These are phyloP conservation scores for Kwoniella mangroviensis DNA, from an alignment of 768 basidiomycete species.

Conservation along the genomic window DNA sequence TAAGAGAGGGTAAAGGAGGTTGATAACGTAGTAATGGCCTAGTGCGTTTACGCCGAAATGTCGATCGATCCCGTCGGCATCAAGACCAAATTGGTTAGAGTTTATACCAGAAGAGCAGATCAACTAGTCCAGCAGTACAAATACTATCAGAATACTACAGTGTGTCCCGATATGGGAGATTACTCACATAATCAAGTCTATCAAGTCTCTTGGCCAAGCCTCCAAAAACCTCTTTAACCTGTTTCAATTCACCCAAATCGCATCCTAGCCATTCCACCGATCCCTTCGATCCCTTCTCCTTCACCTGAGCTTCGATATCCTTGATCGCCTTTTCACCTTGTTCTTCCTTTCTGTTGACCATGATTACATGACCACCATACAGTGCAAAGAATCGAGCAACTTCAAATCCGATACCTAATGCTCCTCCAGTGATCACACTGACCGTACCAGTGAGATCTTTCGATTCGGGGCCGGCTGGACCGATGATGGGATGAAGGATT, in stretches of 20 bases:
- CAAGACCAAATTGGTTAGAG: constrained; percentile 45
- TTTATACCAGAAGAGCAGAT: constrained; percentile 50
- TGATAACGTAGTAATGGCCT: constrained; percentile 61
- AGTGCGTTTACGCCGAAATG: constrained; percentile 58
- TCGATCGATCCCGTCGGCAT: constrained; percentile 45
- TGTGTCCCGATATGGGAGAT: background rate
- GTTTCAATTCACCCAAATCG: constrained; percentile 47
- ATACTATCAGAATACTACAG: background rate
- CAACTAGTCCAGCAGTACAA: constrained; percentile 25
- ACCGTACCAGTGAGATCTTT: constrained; percentile 44
- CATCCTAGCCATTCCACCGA: constrained; percentile 47
- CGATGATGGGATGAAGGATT: constrained; percentile 50
- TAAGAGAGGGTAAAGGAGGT: constrained; percentile 60
- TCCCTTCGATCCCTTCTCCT: constrained; percentile 37
- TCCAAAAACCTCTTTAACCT: constrained; percentile 50
- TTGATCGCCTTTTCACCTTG: constrained; percentile 54
- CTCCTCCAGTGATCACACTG: constrained; percentile 45
- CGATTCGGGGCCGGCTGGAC: constrained; percentile 45
- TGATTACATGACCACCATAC: constrained; percentile 45
- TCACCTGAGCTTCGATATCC: constrained; percentile 41
- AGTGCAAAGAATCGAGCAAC: constrained; percentile 45
- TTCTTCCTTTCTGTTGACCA: constrained; percentile 55
- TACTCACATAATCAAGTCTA: constrained; percentile 49
- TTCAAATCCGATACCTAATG: constrained; percentile 37
- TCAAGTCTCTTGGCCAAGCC: constrained; percentile 38